phyloP scores from a whole-genome alignment of 108 stramenopile species.

The Nannochloropsis gaditana region DNA sequence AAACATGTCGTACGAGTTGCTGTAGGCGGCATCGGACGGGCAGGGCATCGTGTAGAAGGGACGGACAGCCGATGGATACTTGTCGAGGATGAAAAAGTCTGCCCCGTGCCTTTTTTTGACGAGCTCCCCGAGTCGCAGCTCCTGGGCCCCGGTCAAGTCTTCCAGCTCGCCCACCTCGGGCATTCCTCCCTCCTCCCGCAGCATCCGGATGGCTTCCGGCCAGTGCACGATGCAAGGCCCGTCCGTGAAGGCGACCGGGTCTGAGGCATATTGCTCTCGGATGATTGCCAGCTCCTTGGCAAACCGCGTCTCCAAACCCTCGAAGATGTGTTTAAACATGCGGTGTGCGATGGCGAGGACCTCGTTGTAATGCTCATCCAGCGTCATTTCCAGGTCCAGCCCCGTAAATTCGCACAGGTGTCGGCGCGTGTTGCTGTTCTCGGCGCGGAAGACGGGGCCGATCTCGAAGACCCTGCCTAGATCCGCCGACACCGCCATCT shows the following conservation, averaged over 20 bases:
- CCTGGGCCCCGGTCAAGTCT: constrained; percentile 76
- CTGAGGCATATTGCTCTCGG: constrained; percentile 78
- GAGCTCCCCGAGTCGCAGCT: constrained; percentile 75
- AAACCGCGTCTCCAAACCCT: constrained; percentile 72
- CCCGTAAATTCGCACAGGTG: constrained; percentile 96
- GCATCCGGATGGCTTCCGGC: constrained; percentile 86
- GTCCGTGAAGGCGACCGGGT: constrained; percentile 81
- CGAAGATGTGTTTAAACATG: constrained; percentile 91
- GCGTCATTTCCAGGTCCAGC: constrained; percentile 92
- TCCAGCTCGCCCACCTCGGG: constrained; percentile 78
- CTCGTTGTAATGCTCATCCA: constrained; percentile 91
- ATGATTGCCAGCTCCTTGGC: constrained; percentile 73
- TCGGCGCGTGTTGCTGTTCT: constrained; percentile 76
- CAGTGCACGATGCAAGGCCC: constrained; percentile 92
- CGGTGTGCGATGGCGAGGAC: constrained; percentile 77
- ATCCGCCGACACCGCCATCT: constrained; percentile 94
- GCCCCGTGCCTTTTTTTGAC: constrained; percentile 88
- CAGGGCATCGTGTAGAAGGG: constrained; percentile 98
- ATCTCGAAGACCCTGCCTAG: constrained; percentile 82
- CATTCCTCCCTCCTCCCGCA: constrained; percentile 39
- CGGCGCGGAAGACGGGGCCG: constrained; percentile 92
- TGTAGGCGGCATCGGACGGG: constrained; percentile 70
- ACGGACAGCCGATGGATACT: constrained; percentile 78
- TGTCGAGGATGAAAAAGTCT: constrained; percentile 95
- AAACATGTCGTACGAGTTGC: constrained; percentile 94